Conservation (phyloP, 2,329 filamentous ascomycete species). For the Colletotrichum gigasporum region DNA sequence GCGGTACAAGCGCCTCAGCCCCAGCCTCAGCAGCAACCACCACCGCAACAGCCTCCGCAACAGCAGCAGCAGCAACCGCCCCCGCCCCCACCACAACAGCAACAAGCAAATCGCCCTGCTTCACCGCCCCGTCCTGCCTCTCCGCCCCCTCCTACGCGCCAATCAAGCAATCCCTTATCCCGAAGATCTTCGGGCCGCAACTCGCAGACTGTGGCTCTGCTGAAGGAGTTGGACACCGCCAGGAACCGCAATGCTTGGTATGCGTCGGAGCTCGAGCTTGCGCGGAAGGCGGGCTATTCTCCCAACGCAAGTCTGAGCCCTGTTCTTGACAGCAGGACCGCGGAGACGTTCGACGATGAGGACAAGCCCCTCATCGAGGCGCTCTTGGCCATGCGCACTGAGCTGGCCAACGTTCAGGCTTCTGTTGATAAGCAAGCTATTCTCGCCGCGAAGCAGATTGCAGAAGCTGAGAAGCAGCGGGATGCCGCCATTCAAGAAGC, state of each 20-base stretch:
- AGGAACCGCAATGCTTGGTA: slow-evolving; percentile 96
- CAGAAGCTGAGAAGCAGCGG: slow-evolving; percentile 92
- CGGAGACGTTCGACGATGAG: slow-evolving; percentile 88
- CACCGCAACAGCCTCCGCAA: background rate
- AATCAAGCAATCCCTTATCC: slow-evolving; percentile 66
- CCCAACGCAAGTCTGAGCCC: slow-evolving; percentile 76
- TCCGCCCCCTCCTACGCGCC: slow-evolving; percentile 66
- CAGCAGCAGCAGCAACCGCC: slow-evolving; percentile 10
- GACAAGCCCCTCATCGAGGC: slow-evolving; percentile 93
- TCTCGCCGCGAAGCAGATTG: slow-evolving; percentile 86
- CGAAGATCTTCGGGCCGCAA: slow-evolving; percentile 69
- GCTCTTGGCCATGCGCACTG: slow-evolving; percentile 87
- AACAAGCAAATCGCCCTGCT: slow-evolving; percentile 51
- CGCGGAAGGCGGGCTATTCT: slow-evolving; percentile 87
- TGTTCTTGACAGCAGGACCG: slow-evolving; percentile 77
- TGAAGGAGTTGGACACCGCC: slow-evolving; percentile 86
- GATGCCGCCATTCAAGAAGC: slow-evolving; percentile 96
- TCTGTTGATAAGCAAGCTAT: slow-evolving; percentile 90
- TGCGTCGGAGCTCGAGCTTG: slow-evolving; percentile 91
- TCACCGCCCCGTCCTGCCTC: slow-evolving; percentile 69
- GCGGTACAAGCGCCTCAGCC: slow-evolving; percentile 38
- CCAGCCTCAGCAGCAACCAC: background rate
- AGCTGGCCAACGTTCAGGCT: slow-evolving; percentile 87
- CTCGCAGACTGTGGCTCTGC: slow-evolving; percentile 75
- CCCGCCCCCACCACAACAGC: slow-evolving; percentile 2